Evolutionary conservation across 805 yeast genomes (phyloP).

Genomic region (Alloascoidea africana): DNA sequence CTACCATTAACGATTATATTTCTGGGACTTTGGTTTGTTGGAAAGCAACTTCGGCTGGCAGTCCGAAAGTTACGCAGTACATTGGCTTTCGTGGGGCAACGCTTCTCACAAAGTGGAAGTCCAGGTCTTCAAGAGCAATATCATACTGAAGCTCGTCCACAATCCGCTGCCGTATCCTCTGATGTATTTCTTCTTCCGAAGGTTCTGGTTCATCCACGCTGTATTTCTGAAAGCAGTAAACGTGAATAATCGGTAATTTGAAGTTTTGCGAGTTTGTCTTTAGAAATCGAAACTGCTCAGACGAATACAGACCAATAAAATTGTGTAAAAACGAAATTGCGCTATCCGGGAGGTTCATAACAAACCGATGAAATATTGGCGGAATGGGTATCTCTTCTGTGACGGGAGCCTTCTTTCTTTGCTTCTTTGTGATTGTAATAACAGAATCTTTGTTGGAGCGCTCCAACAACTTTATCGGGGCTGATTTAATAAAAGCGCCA

Average conservation of each 20-base stretch:
- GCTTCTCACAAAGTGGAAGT: slow-evolving; percentile 76
- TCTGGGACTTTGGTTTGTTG: too few species aligned
- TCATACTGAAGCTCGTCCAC: slow-evolving; percentile 29
- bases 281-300: slow-evolving; percentile 15
- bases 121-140: slow-evolving; percentile 27
- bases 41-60: slow-evolving; percentile 15
- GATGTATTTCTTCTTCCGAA: slow-evolving; percentile 44
- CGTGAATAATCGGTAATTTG: slow-evolving; percentile 63
- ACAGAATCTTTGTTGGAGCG: slow-evolving; percentile 24
- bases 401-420: slow-evolving; percentile 8
- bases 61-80: slow-evolving; percentile 72
- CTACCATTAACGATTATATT: too few species aligned
- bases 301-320: slow-evolving; percentile 55
- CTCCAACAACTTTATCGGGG: slow-evolving; percentile 35
- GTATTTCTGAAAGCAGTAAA: slow-evolving; percentile 86
- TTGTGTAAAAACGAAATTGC: slow-evolving; percentile 74
- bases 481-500: slow-evolving; percentile 53
- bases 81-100: slow-evolving; percentile 96
- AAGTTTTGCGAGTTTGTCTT: slow-evolving; percentile 25
- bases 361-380: slow-evolving; percentile 48
- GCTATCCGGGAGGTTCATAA: slow-evolving; percentile 92
- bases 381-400: slow-evolving; percentile 26
- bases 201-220: slow-evolving; percentile 67
- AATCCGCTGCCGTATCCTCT: slow-evolving; percentile 45
- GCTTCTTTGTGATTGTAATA: slow-evolving; percentile 18